Base-by-base conservation (phyloP, 208 protist species). In the Acanthamoeba triangularis region DNA sequence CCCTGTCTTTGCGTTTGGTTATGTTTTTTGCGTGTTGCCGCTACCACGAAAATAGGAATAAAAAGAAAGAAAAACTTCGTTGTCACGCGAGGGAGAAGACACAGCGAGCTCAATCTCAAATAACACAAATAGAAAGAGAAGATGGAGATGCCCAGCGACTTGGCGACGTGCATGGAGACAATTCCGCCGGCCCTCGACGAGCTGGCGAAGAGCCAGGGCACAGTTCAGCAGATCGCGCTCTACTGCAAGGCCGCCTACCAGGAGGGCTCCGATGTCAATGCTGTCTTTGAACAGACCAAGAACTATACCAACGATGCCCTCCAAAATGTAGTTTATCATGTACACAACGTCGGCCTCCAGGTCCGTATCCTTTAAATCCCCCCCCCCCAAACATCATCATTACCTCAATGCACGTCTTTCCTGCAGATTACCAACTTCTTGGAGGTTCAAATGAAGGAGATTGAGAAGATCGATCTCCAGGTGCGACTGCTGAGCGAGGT, bases 311-410 rank as follows among this genome's bases (percentile, higher is more conserved):
- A 92, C 30, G 90, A 94, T 61, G 90, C 90, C 18, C 90, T 94
- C 49, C 65, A 94, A 59, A 94, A 94, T 49, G 90, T 94, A 35
- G 90, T 94, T 35, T 94, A 94, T 35, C 90, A 94, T 94, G 90
- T 94, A 56, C 90, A 94, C 69, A 94, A 82, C 65, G 90, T 94
- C n/a, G 90, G 90, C 10, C 69, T 94, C 33, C 90, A 94, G 90
- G 90, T 94, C 11, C 28, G 25, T 16, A 65, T 72, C 14, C 3
- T 85, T 41, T 1, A 13, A 10, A n/a, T n/a, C 78, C 78, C 16
- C 28, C 63, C 20, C 28, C 41, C 20, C 85, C 56, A 69, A 18
- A 30, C 14, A 49, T 52, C 5, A 16, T 4, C 13, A 18, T 37
- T 52, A 35, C 4, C 25, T 54, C 41, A 37, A 72, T 92, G 8